These are phyloP conservation scores for Boletus subparvulus DNA, from an alignment of 768 basidiomycete species.

Conservation along the genomic window DNA sequence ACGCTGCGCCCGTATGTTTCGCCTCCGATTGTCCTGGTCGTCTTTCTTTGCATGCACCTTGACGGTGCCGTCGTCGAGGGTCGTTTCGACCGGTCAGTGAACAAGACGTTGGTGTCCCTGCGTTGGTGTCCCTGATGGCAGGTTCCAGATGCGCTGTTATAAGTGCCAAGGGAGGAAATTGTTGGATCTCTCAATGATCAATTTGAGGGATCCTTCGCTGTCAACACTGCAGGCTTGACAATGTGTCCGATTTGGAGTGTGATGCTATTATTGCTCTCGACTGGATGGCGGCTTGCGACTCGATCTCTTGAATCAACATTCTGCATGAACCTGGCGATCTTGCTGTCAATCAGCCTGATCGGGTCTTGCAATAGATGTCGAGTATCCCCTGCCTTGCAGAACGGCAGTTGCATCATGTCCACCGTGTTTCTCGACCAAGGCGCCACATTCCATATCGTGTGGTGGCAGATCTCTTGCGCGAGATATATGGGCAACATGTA, in stretches of 20 bases:
- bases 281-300: neutral
- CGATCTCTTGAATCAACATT: too few species aligned
- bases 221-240: neutral
- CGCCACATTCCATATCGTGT: neutral
- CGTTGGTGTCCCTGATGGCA: neutral
- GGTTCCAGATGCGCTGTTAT: neutral
- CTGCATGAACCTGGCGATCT: too few species aligned
- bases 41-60: neutral
- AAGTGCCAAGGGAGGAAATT: neutral
- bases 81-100: neutral
- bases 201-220: neutral
- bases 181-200: neutral
- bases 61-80: neutral
- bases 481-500: neutral
- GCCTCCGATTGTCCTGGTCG: neutral
- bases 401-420: neutral
- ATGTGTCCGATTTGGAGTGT: neutral
- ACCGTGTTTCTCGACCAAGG: neutral
- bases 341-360: neutral
- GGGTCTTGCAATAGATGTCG: neutral
- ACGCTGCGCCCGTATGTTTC: neutral
- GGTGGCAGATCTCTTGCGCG: neutral
- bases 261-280: neutral
- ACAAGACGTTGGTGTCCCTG: neutral
- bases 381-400: neutral